phyloP scores from a whole-genome alignment of 495 filamentous ascomycete genomes.

The Lindgomyces ingoldianus region DNA sequence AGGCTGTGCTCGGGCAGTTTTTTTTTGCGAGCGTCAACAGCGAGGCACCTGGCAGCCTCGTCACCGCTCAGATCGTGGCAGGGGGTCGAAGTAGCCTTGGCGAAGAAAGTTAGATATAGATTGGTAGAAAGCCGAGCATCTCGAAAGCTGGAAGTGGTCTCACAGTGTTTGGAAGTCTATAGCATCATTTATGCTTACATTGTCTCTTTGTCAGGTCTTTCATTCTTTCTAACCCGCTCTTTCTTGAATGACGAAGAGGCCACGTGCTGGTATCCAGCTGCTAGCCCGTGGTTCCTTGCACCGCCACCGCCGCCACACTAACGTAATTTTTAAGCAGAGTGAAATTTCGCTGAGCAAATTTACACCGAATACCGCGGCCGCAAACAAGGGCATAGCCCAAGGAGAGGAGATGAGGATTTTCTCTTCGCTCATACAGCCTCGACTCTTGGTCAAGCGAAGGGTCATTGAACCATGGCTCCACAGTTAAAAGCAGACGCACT shows the following conservation, averaged over 20 bases:
- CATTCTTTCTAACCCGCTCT: not conserved
- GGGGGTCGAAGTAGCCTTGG: not conserved
- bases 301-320: slow-evolving; percentile 23
- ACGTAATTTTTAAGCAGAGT: slow-evolving; percentile 10
- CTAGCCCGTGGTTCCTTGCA: no score
- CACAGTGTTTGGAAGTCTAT: not conserved
- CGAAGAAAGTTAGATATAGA: no score
- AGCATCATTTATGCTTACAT: not conserved
- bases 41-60: no score
- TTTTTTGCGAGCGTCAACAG: not conserved
- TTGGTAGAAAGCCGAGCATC: no score
- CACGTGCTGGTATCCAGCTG: slow-evolving; percentile 15
- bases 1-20: not conserved
- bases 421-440: not conserved
- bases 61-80: not conserved
- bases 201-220: not conserved
- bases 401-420: no score
- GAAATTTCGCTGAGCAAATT: not conserved
- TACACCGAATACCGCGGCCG: no score
- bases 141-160: no score
- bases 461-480: slow-evolving; percentile 25
- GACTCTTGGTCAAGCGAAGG: not conserved
- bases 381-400: no score
- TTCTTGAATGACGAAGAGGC: not conserved
- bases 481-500: slow-evolving; percentile 14